phyloP scores from a whole-genome alignment of 495 filamentous ascomycete species.

The Aspergillus incahuasiensis region DNA sequence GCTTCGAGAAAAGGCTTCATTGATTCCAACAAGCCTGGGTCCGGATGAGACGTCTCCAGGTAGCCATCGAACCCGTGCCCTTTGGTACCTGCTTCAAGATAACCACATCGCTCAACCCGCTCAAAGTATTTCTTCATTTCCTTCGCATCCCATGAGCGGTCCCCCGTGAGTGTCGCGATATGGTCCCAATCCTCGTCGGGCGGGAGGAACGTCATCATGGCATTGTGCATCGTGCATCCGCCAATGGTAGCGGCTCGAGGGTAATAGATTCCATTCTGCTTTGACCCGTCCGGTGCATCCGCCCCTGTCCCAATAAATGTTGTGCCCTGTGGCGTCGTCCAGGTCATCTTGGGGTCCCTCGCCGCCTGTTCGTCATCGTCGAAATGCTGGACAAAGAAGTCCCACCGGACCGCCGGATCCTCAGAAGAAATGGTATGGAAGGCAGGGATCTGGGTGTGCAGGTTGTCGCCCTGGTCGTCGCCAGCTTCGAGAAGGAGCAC shows the following conservation, averaged over 20 bases:
- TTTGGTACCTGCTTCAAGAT: background rate
- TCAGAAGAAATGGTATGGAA: slow-evolving; percentile 37
- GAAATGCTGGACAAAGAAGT: slow-evolving; percentile 45
- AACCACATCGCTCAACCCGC: background rate
- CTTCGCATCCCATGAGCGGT: slow-evolving; percentile 16
- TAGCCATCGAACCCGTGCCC: background rate
- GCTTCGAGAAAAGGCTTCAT: background rate
- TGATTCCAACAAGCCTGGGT: background rate
- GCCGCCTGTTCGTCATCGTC: slow-evolving; percentile 28
- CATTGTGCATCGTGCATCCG: slow-evolving; percentile 42
- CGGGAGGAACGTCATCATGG: slow-evolving; percentile 31
- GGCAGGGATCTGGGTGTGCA: slow-evolving; percentile 31
- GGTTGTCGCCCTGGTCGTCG: slow-evolving; percentile 48
- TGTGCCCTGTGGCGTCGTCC: slow-evolving; percentile 28
- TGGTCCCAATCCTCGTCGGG: slow-evolving; percentile 32
- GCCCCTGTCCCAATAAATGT: slow-evolving; percentile 33
- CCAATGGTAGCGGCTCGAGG: slow-evolving; percentile 41
- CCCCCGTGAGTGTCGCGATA: slow-evolving; percentile 35
- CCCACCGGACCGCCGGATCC: slow-evolving; percentile 37
- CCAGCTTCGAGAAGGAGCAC: slow-evolving; percentile 61
- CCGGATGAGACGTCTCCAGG: background rate
- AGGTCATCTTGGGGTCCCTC: slow-evolving; percentile 43
- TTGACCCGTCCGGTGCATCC: slow-evolving; percentile 30
- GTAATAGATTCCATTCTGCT: slow-evolving; percentile 37
- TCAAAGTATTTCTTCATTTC: background rate